Percentiles rank a stretch among this genome's conserved stretches.
Conservation (phyloP, 768 basidiomycete genomes). For the Pulveroboletus sp. region DNA sequence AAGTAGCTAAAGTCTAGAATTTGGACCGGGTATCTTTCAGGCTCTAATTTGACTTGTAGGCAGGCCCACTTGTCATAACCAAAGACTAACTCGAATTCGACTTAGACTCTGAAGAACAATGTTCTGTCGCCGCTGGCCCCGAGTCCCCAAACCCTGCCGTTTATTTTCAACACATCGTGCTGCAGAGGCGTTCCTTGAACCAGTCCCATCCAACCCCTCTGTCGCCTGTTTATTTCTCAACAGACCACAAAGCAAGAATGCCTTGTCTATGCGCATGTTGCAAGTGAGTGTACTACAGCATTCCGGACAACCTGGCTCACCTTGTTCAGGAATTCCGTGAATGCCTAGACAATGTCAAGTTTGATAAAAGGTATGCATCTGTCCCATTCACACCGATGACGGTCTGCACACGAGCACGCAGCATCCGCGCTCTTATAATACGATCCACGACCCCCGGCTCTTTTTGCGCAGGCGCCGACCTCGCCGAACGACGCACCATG, state of each 20-base stretch:
- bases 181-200: conserved; percentile 47
- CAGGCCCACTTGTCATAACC: too few species aligned
- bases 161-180: conserved; percentile 19
- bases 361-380: conserved; percentile 56
- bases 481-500: conserved; percentile 85
- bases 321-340: conserved; percentile 62
- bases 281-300: conserved; percentile 40
- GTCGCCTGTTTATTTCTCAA: conserved; percentile 76
- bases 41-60: too few species aligned
- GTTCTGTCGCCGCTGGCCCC: conserved; percentile 2
- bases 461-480: conserved; percentile 93
- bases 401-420: conserved; percentile 24
- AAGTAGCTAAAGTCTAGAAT: too few species aligned
- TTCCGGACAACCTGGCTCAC: conserved; percentile 1
- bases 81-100: too few species aligned
- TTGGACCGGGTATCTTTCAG: too few species aligned
- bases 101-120: conserved; percentile 1
- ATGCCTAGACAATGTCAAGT: conserved; percentile 62
- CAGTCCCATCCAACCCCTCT: conserved; percentile 54
- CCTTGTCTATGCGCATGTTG: conserved; percentile 74
- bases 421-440: conserved; percentile 79
- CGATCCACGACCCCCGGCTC: conserved; percentile 72
- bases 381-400: neutral
- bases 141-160: conserved; percentile 6
- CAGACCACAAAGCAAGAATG: conserved; percentile 81